A percentile compares a stretch with the other conserved stretches of the same genome.
Evolutionary conservation across 208 protist genomes (phyloP).

Genomic region (Ichthyophonus hoferi): DNA sequence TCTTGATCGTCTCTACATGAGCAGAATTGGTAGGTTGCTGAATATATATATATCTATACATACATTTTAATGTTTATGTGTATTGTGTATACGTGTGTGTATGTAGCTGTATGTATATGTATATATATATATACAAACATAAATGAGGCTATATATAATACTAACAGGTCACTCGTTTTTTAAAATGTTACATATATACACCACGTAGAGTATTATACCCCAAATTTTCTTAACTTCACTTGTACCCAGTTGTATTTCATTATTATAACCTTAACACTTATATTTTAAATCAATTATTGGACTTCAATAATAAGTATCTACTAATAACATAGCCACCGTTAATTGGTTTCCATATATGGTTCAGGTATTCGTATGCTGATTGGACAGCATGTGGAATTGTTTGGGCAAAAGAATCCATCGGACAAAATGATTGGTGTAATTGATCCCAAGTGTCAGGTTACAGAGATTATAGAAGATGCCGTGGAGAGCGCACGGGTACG

Average conservation of each 20-base stretch:
- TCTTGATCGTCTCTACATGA: conserved; percentile 54
- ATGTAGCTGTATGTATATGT: not conserved
- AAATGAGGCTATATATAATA: too few relatives aligned
- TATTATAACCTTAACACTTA: too few relatives aligned
- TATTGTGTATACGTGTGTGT: not conserved
- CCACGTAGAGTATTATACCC: too few relatives aligned
- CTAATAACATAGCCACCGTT: too few relatives aligned
- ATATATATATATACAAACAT: not conserved
- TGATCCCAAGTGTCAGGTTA: conserved; percentile 35
- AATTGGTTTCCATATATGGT: too few relatives aligned
- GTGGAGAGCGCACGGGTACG: conserved; percentile 56
- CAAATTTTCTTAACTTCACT: too few relatives aligned
- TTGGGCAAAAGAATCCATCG: conserved; percentile 28
- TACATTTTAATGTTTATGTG: not conserved
- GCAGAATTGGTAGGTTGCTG: conserved; percentile 57
- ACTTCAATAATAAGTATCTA: too few relatives aligned
- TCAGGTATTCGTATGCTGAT: conserved; percentile 56
- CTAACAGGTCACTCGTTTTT: too few relatives aligned
- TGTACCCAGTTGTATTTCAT: too few relatives aligned
- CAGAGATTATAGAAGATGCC: conserved; percentile 41
- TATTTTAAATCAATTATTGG: too few relatives aligned
- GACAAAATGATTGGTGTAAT: conserved; percentile 46
- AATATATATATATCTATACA: too few relatives aligned
- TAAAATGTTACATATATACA: too few relatives aligned
- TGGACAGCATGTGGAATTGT: conserved; percentile 49